A percentile compares a stretch with the other conserved stretches of the same genome.
Evolutionary conservation across 2,329 filamentous ascomycete species (phyloP).

Genomic region (Coniochaeta ligniaria): DNA sequence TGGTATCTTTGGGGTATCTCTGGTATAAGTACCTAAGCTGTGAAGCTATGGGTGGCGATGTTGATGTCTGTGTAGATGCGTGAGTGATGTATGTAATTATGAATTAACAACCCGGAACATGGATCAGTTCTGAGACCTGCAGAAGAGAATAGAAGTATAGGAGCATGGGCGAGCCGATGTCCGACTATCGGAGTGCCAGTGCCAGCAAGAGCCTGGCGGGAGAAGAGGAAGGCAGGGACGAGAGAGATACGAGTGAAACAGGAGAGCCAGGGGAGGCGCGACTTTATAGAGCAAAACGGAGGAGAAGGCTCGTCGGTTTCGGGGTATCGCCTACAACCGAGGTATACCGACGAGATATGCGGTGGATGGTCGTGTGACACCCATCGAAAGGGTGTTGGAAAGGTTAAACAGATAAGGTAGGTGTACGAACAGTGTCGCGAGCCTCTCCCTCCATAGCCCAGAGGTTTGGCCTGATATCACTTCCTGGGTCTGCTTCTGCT

Average conservation of each 20-base stretch:
- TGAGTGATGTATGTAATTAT: neutral
- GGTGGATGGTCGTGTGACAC: neutral
- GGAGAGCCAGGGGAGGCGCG: neutral
- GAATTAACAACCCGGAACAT: neutral
- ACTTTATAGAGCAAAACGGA: neutral
- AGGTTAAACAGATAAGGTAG: neutral
- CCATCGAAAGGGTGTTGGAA: neutral
- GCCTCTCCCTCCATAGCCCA: neutral
- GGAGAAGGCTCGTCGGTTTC: neutral
- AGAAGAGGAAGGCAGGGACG: neutral
- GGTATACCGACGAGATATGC: neutral
- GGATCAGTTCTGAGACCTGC: neutral
- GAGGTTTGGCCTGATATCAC: neutral
- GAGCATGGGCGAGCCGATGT: neutral
- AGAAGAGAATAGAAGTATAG: neutral
- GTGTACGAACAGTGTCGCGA: neutral
- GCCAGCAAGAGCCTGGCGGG: neutral
- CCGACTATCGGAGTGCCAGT: neutral
- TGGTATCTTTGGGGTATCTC: neutral
- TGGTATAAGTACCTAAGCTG: neutral
- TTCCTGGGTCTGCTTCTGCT: neutral
- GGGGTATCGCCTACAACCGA: neutral
- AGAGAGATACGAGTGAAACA: neutral
- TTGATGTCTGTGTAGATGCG: neutral
- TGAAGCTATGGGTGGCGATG: neutral